phyloP scores from a whole-genome alignment of 1,284 basidiomycete species.

The Melampsora larici-populina region DNA sequence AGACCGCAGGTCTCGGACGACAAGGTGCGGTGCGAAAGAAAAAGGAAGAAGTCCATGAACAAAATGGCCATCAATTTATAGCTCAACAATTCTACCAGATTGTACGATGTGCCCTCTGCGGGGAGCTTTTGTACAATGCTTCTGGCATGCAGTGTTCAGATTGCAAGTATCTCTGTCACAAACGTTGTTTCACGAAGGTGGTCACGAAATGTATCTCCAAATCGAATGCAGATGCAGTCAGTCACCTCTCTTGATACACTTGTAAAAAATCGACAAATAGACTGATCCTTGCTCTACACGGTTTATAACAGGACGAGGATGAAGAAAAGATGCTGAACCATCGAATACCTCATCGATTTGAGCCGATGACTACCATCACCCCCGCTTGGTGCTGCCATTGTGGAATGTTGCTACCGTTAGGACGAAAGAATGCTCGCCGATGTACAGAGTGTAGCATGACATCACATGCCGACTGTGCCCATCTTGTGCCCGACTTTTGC shows the following conservation, averaged over 20 bases:
- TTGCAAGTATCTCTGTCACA: conserved; percentile 97
- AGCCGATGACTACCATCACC: conserved; percentile 92
- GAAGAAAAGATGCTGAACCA: conserved; percentile 96
- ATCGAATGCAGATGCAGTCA: conserved; percentile 77
- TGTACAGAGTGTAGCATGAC: conserved; percentile 91
- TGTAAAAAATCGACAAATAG: conserved; percentile 52
- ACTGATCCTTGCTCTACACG: conserved; percentile 13
- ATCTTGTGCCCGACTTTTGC: conserved; percentile 98
- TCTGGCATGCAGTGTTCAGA: conserved; percentile 98
- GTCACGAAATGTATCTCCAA: conserved; percentile 99
- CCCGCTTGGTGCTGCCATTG: conserved; percentile 99
- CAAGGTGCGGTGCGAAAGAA: conserved; percentile 97
- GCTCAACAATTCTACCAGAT: conserved; percentile 94
- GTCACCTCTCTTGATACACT: conserved; percentile 2
- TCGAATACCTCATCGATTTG: conserved; percentile 97
- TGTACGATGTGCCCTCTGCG: conserved; percentile 93
- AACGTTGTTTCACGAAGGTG: conserved; percentile 97
- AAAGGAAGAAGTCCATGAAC: conserved; percentile 96
- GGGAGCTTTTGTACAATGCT: conserved; percentile 94
- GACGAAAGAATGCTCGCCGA: conserved; percentile 84
- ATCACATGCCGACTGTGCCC: conserved; percentile 95
- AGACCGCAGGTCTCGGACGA: conserved; percentile 85
- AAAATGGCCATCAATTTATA: conserved; percentile 99
- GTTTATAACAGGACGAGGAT: conserved; percentile 71
- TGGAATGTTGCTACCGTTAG: conserved; percentile 84